Conservation (phyloP, 2,329 filamentous ascomycete species). For the Cladosporium sp. region DNA sequence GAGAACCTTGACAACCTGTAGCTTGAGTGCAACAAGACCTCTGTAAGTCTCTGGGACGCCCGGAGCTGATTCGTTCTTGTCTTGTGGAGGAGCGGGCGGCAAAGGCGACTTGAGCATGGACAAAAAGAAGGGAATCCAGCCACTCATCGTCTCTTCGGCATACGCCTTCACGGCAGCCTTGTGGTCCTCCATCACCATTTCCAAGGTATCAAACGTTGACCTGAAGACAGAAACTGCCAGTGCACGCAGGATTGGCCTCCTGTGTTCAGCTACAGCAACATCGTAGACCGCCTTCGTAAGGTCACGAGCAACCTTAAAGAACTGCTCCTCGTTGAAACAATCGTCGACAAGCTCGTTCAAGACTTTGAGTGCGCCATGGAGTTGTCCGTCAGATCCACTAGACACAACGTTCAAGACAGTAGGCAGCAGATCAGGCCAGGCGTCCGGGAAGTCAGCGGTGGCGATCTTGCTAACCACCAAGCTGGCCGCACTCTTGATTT, state of each 20-base stretch:
- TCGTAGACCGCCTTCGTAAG: conserved; percentile 82
- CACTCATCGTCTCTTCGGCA: conserved; percentile 75
- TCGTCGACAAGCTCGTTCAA: conserved; percentile 89
- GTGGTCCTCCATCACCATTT: conserved; percentile 95
- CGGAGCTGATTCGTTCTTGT: conserved; percentile 60
- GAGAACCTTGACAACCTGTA: conserved; percentile 87
- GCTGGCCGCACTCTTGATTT: conserved; percentile 86
- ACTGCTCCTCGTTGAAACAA: conserved; percentile 89
- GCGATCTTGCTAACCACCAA: conserved; percentile 93
- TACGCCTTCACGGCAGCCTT: conserved; percentile 83
- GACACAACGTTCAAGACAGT: conserved; percentile 76
- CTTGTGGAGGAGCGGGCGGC: conserved; percentile 60
- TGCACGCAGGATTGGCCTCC: conserved; percentile 72
- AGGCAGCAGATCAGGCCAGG: conserved; percentile 89
- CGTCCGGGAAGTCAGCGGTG: conserved; percentile 85
- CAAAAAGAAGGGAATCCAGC: conserved; percentile 90
- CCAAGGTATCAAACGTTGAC: conserved; percentile 88
- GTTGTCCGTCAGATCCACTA: conserved; percentile 71
- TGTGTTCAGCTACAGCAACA: conserved; percentile 72
- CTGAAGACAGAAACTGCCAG: conserved; percentile 89
- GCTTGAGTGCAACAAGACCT: conserved; percentile 79
- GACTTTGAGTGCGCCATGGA: conserved; percentile 87
- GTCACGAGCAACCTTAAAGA: conserved; percentile 84
- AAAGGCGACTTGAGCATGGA: conserved; percentile 72
- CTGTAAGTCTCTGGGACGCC: conserved; percentile 69